Conservation (phyloP, 2,329 filamentous ascomycete genomes). For the Reticulascus tulasneorum region DNA sequence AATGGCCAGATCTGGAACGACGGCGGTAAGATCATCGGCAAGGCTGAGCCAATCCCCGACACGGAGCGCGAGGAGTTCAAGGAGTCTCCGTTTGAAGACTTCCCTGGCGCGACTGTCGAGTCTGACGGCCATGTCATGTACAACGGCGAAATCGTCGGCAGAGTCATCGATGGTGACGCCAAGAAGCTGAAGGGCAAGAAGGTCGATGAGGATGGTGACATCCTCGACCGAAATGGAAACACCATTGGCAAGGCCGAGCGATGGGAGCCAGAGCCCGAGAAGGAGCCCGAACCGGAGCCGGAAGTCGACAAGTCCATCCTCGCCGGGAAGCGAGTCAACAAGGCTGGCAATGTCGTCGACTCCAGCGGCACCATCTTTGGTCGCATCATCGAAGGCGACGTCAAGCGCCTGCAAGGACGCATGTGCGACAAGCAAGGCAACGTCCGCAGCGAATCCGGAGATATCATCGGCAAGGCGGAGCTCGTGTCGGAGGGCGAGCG, state of each 20-base stretch:
- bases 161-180: conserved; percentile 59
- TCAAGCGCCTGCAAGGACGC: conserved; percentile 59
- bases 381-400: conserved; percentile 63
- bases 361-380: conserved; percentile 53
- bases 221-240: conserved; percentile 65
- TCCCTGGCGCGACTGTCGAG: conserved; percentile 50
- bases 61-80: conserved; percentile 45
- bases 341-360: conserved; percentile 61
- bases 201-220: conserved; percentile 66
- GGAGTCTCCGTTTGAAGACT: conserved; percentile 54
- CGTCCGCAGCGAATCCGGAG: conserved; percentile 68
- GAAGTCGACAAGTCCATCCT: conserved; percentile 56
- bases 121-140: conserved; percentile 49
- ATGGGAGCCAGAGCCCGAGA: conserved; percentile 56
- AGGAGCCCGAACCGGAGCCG: conserved; percentile 38
- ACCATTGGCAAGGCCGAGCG: conserved; percentile 64
- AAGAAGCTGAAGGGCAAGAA: conserved; percentile 61
- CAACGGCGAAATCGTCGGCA: conserved; percentile 53
- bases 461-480: conserved; percentile 64
- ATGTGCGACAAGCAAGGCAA: conserved; percentile 70
- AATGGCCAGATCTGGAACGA: conserved; percentile 70
- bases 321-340: conserved; percentile 69
- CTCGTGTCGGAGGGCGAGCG: conserved; percentile 65
- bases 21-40: conserved; percentile 63
- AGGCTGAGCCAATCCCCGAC: conserved; percentile 60